Conservation (phyloP, 2,329 filamentous ascomycete species). For the Colletotrichum liaoningense region DNA sequence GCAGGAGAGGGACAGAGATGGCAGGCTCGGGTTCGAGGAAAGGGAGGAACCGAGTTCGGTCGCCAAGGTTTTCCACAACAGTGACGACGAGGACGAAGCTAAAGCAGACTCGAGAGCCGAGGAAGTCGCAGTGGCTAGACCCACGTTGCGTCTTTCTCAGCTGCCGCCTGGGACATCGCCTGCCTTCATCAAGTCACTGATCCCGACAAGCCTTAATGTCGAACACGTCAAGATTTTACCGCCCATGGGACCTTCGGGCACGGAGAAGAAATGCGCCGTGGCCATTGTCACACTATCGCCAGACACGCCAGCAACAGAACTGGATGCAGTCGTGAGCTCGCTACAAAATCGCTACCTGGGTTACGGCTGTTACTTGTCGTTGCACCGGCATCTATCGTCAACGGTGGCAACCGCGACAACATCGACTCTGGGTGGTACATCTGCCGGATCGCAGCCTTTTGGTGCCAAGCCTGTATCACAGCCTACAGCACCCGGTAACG, state of each 20-base stretch:
- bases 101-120: constrained; percentile 60
- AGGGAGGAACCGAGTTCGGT: constrained; percentile 65
- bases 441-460: constrained; percentile 73
- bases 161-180: constrained; percentile 71
- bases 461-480: constrained; percentile 77
- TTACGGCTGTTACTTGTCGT: constrained; percentile 82
- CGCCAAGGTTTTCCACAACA: constrained; percentile 79
- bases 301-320: constrained; percentile 84
- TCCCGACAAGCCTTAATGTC: constrained; percentile 71
- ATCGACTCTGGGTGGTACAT: constrained; percentile 54
- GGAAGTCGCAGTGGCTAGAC: constrained; percentile 70
- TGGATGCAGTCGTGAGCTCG: constrained; percentile 81
- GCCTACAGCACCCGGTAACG: constrained; percentile 45
- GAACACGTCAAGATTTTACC: constrained; percentile 80
- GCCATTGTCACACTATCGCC: constrained; percentile 85
- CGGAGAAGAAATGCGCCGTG: constrained; percentile 77
- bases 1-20: constrained; percentile 46
- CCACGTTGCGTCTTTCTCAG: constrained; percentile 70
- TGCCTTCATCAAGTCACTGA: constrained; percentile 68
- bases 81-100: constrained; percentile 65
- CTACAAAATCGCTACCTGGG: constrained; percentile 89
- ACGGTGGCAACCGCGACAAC: constrained; percentile 62
- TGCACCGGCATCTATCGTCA: constrained; percentile 87
- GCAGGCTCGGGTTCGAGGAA: constrained; percentile 53
- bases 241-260: constrained; percentile 59